Base-by-base conservation (phyloP, 306 rosid species). In the Senna tora region DNA sequence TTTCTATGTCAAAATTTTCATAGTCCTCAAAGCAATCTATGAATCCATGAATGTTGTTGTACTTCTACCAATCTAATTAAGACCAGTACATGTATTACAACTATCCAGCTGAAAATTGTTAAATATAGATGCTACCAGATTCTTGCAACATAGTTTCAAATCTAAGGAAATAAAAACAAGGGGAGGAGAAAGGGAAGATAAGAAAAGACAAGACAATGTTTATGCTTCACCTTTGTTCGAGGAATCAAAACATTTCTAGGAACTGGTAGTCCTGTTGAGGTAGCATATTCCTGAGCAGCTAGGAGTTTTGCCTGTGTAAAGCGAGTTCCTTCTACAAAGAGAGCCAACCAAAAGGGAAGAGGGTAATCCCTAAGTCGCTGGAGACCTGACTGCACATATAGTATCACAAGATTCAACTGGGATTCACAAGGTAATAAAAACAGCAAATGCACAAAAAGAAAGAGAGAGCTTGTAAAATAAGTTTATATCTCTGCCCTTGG, bases 251-350 rank as follows among this genome's bases (percentile, higher is more conserved):
- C 91, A 63, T 93, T 93, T 84, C 90, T 82, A 61, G 98, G 97
- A 69, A 90, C 77, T 55, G 89, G 92, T 62, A 88, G 78, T 65
- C 93, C 96, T 33, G 84, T 52, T 43, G 97, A 75, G 56, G 77
- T 30, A 75, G 98, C 98, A 83, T 90, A 93, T 71, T 93, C 96
- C 84, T 88, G 95, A 51, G 96, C 98, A 47, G 97, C 92, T 78
- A 84, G 72, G 75, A 93, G 88, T 73, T 93, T 93, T 77, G 93
- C 87, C 80, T 84, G 87, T 6, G 98, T 93, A 83, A 93, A 93
- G 75, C 98, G 96, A 64, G 98, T 90, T 56, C 98, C 98, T 80
- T 93, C 98, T 34, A 90, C 98, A 87, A 93, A 93, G 51, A 93
- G 93, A 67, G 98, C 98, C 81, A 93, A 67, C 98, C 96, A 93